Percentiles rank a stretch among this genome's conserved stretches.
Evolutionary conservation across 345 rosid genomes (phyloP).

Genomic region (Salix arbutifolia): DNA sequence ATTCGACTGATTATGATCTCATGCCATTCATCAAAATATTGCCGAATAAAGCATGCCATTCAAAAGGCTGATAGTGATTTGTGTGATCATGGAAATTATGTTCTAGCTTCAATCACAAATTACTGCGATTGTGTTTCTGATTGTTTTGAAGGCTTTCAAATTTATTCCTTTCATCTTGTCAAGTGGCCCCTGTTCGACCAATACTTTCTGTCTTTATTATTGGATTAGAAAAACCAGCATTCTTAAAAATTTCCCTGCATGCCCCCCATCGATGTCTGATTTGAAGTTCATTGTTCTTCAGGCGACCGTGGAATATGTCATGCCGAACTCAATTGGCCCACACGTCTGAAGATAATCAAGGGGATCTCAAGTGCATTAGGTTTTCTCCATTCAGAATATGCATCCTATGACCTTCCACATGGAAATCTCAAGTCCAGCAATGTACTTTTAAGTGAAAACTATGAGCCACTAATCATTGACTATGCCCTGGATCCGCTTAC

Average conservation of each 20-base stretch:
- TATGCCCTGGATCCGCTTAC: conserved; percentile 24
- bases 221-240: no score
- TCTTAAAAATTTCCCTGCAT: no score
- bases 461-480: conserved; percentile 17
- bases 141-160: not conserved
- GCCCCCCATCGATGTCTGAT: no score
- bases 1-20: no score
- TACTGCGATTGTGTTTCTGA: no score
- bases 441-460: conserved; percentile 10
- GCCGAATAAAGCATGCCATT: not conserved
- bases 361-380: conserved; percentile 25
- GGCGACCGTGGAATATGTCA: conserved; percentile 29
- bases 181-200: not conserved
- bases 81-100: no score
- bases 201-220: no score
- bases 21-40: not conserved
- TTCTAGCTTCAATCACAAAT: no score
- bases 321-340: conserved; percentile 19
- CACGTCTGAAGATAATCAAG: conserved; percentile 20
- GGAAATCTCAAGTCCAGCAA: conserved; percentile 37
- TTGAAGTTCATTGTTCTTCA: not conserved
- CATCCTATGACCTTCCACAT: conserved; percentile 21
- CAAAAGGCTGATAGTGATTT: not conserved
- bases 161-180: not conserved
- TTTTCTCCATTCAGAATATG: conserved; percentile 14